Base-by-base conservation (phyloP, 208 protist genomes). In the Borovskyia barvae region DNA sequence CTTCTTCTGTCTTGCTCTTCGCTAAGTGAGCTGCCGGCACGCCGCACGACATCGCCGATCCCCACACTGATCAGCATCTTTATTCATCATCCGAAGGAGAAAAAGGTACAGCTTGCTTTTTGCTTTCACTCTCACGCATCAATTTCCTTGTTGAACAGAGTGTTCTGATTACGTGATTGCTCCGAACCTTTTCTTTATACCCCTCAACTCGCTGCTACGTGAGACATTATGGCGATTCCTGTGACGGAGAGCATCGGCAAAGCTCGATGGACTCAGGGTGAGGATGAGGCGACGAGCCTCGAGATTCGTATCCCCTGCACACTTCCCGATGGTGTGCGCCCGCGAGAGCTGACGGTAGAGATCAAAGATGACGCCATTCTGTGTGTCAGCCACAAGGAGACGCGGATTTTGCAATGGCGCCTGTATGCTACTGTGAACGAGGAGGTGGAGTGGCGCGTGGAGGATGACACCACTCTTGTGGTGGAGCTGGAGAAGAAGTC, bases 401-500 rank as follows among this genome's bases (percentile, higher is more conserved):
- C 68, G 9, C 51, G 53, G 29, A 80, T 95, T 20, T 42, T 93
- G 22, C 89, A 93, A 70, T 93, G 86, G 86, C 89, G 89, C 54
- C 85, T 95, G 26, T 87, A 82, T 68, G 75, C 72, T 33, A 14
- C 69, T 40, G 82, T 95, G 33, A 73, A 72, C 33, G 59, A 74
- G 15, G 84, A 93, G 62, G 80, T 92, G 35, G 86, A 93, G 69
- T 92, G 86, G 85, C 76, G 84, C 46, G 78, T 92, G 25, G 80
- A 90, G 66, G 52, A 80, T 12, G 80, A 79, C 35, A 76, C 70
- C 24, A 37, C 43, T 33, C 45, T 94, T 22, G 72, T 90, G n/a
- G 65, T 86, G 19, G 84, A 87, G 15, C 50, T 92, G 40, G 71
- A 83, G 42, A 95, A 95, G 72, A 68, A 65, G 50, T 66, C 41